Base-by-base conservation (phyloP, 805 yeast genomes). In the Danielia oregonensis region DNA sequence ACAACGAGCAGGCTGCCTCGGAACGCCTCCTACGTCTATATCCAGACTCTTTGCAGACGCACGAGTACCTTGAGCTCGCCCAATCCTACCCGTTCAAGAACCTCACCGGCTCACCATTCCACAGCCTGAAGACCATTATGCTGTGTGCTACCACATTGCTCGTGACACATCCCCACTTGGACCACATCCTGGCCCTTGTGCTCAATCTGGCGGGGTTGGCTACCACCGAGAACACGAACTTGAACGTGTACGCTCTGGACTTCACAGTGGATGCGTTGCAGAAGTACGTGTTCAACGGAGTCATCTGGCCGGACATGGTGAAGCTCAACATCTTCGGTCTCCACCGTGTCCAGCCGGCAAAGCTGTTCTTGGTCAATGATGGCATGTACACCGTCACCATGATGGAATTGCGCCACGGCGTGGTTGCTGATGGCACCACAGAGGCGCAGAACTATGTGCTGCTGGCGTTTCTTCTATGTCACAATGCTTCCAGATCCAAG, bases 111-210 rank as follows among this genome's bases (percentile, higher is more conserved):
- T 27, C 26, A n/a, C 40, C 37, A 9, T 51, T 22, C 21, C 33
- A 7, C 11, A 23, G 14, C 3, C 44, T 30, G 34, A 16, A 4
- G 22, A 29, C 17, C 44, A 61, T 18, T 53, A 70, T 7, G 54
- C 59, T 32, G 46, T 54, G 32, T 33, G 52, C 15, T 51, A 73
- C 4, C 45, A 48, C 29, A 32, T 42, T 19, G 25, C 61, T 81
- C 30, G 71, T 88, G 17, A 76, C 96, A 1, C 97, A 88, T 57
- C 76, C 91, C 0, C 97, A 88, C 57, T 52, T 88, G 33, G 97
- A 88, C 55, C 97, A 88, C 54, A 67, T 86, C 10, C 54, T 73
- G 7, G 85, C 82, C 0, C 52, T 88, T 30, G 76, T 81, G 0
- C 59, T 88, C 33, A 87, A 87, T 51, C 76, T 89, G 3, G 86